These are phyloP conservation scores for Epichloe scottii DNA, from an alignment of 2,329 filamentous ascomycete genomes.

Conservation along the genomic window DNA sequence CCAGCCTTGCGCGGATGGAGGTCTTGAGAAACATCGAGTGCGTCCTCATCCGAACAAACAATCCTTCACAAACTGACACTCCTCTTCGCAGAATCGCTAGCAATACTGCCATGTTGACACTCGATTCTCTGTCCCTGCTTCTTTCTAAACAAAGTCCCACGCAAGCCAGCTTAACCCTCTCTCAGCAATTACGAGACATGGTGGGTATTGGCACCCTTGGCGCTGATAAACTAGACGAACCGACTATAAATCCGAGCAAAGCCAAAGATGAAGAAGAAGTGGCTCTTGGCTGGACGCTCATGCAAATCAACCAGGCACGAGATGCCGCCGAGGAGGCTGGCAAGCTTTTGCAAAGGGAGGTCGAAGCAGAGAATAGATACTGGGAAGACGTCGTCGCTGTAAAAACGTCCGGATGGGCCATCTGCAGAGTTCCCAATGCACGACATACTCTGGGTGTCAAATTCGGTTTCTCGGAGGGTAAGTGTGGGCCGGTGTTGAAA, in stretches of 20 bases:
- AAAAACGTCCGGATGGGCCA: slow-evolving; percentile 73
- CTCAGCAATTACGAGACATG: slow-evolving; percentile 53
- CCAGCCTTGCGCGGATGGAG: slow-evolving; percentile 42
- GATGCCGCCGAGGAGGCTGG: slow-evolving; percentile 63
- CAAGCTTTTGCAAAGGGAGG: slow-evolving; percentile 60
- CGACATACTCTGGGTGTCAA: slow-evolving; percentile 67
- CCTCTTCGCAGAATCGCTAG: slow-evolving; percentile 18
- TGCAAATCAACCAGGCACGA: slow-evolving; percentile 62
- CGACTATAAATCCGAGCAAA: slow-evolving; percentile 43
- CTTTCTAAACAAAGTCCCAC: slow-evolving; percentile 70
- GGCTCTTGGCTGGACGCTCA: slow-evolving; percentile 61
- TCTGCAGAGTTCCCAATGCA: slow-evolving; percentile 65
- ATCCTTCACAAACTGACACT: neutral
- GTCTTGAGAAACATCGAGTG: slow-evolving; percentile 48
- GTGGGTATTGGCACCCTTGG: slow-evolving; percentile 66
- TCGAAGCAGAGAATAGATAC: slow-evolving; percentile 69
- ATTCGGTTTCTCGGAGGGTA: slow-evolving; percentile 76
- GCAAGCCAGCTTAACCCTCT: slow-evolving; percentile 58
- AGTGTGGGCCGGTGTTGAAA: slow-evolving; percentile 6
- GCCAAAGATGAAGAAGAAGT: slow-evolving; percentile 43
- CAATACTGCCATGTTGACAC: slow-evolving; percentile 53
- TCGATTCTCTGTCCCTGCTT: slow-evolving; percentile 75
- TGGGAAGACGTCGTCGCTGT: slow-evolving; percentile 80
- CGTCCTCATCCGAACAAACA: slow-evolving; percentile 10
- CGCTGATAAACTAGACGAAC: slow-evolving; percentile 49